These are phyloP conservation scores for Abrus pulchellus DNA, from an alignment of 306 rosid genomes.

Conservation along the genomic window DNA sequence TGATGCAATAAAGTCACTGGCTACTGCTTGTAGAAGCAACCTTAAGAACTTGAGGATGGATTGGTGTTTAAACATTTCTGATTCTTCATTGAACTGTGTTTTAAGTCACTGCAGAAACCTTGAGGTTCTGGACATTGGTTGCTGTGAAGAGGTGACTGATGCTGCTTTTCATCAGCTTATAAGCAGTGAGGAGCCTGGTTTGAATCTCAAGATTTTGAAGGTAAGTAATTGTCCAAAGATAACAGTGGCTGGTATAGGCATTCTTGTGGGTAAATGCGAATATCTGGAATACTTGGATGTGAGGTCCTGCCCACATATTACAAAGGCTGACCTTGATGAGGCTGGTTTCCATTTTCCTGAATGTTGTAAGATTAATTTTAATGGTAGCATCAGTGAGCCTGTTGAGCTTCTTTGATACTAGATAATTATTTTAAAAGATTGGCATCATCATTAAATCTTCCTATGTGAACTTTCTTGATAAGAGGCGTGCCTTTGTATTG, in stretches of 20 bases:
- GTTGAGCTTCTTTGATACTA: constrained; percentile 56
- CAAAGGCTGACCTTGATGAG: constrained; percentile 79
- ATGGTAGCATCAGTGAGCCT: constrained; percentile 73
- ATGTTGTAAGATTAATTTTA: constrained; percentile 77
- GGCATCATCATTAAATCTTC: constrained; percentile 12
- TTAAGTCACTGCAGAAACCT: constrained; percentile 74
- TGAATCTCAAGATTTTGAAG: constrained; percentile 80
- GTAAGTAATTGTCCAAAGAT: constrained; percentile 86
- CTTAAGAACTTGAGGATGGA: constrained; percentile 93
- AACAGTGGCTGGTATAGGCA: constrained; percentile 75
- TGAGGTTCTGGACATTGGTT: constrained; percentile 84
- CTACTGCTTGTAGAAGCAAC: constrained; percentile 63
- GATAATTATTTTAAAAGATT: constrained; percentile 30
- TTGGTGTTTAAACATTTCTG: constrained; percentile 84
- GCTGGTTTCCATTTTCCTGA: constrained; percentile 81
- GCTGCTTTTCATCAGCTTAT: constrained; percentile 75
- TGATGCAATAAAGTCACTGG: constrained; percentile 67
- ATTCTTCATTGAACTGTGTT: constrained; percentile 77
- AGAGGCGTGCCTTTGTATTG: constrained; percentile 34
- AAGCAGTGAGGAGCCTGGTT: constrained; percentile 55
- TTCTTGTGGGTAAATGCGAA: constrained; percentile 70
- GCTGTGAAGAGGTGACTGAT: constrained; percentile 95
- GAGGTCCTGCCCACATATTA: constrained; percentile 84
- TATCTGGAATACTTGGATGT: constrained; percentile 83
- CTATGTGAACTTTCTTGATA: constrained; percentile 29